Base-by-base conservation (phyloP, 345 rosid genomes). In the Barbarea vulgaris region DNA sequence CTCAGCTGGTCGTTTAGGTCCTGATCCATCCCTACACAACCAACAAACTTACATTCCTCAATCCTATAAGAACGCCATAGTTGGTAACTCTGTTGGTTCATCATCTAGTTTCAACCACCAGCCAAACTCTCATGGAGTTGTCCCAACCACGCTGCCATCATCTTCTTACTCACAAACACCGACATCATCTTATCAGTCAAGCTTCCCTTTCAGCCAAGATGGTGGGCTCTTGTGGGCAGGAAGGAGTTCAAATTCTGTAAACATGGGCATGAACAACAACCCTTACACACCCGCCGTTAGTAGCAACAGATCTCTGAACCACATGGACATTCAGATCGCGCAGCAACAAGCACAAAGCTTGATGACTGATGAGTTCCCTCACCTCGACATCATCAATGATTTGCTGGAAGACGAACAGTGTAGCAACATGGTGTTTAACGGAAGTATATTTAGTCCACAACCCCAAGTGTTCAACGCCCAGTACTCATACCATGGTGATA, bases 351-450 rank as follows among this genome's bases (percentile, higher is more conserved):
- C 79, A 69, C 81, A 84, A 74, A 89, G 86, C 76, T 80, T 75
- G 17, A 65, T 80, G 18, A 85, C 82, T 1, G 97, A 95, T 62
- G 99, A 95, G 68, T 95, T 92, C 75, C 99, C 99, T 2, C 99
- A 95, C 78, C 88, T 95, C 0, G 99, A 95, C 75, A 95, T 95
- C 77, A 95, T 95, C 79, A 95, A 95, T 62, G 99, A 95, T 72
- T 76, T 95, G 81, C 97, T 95, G 18, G 96, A 95, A 68, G 99
- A 95, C 41, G 99, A 92, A 72, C 83, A 83, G 33, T 86, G 82
- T 55, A 72, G 84, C 74, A 78, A 59, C 57, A 59, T 57, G 73
- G 28, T 34, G 73, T 86, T 80, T 42, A 66, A 88, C 21, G 79
- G 70, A 24, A 60, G 74, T 79, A 65, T 70, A 2, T 71, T 48